Conservation (phyloP, 768 basidiomycete genomes). For the Pisolithus marmoratus region DNA sequence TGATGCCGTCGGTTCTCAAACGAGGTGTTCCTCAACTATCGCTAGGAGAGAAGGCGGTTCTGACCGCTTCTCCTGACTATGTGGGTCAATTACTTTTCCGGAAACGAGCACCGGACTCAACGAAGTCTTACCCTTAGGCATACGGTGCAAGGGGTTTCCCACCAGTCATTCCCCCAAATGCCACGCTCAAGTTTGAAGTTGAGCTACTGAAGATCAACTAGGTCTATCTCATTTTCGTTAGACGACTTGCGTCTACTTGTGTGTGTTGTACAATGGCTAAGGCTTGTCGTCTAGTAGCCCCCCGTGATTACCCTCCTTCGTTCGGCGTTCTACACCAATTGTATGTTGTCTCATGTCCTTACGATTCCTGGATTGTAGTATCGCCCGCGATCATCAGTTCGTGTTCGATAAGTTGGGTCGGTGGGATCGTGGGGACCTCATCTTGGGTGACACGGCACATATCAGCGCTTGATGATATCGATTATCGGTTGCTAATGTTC, state of each 20-base stretch:
- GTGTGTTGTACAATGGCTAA: conserved; percentile 12
- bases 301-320: conserved; percentile 13
- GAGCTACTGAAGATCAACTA: conserved; percentile 69
- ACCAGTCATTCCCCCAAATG: conserved; percentile 72
- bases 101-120: not conserved
- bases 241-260: too few relatives aligned
- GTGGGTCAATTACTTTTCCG: conserved; percentile 39
- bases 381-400: not conserved
- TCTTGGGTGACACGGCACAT: too few relatives aligned
- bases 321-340: conserved; percentile 16
- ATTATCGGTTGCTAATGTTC: too few relatives aligned
- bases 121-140: conserved; percentile 36
- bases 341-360: conserved; percentile 9
- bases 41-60: conserved; percentile 63
- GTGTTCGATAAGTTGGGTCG: too few relatives aligned
- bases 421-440: too few relatives aligned
- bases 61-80: conserved; percentile 70
- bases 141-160: conserved; percentile 74
- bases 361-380: not conserved
- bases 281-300: conserved; percentile 8
- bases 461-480: too few relatives aligned
- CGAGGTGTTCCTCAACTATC: conserved; percentile 75
- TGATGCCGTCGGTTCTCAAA: conserved; percentile 10
- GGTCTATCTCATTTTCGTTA: conserved; percentile 14
- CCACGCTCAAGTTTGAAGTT: conserved; percentile 76